These are phyloP conservation scores for Ceratopteris richardii DNA, from an alignment of 75 land plant genomes.

Conservation along the genomic window DNA sequence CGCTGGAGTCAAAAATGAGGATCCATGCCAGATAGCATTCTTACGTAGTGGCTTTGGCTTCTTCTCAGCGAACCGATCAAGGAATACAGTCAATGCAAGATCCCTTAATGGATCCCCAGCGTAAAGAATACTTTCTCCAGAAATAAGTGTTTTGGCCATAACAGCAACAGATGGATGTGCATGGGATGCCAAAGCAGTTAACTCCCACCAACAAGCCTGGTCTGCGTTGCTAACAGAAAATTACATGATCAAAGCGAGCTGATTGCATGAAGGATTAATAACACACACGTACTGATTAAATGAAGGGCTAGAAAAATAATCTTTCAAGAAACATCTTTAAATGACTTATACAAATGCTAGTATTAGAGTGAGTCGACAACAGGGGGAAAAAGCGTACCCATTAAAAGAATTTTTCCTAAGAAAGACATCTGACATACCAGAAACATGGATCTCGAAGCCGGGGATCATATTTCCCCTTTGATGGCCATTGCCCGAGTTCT, in stretches of 20 bases:
- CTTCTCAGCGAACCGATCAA: constrained; percentile 94
- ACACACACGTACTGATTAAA: too few relatives aligned
- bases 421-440: constrained; percentile 17
- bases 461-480: constrained; percentile 18
- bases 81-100: constrained; percentile 69
- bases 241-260: too few relatives aligned
- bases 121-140: constrained; percentile 76
- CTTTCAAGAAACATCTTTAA: too few relatives aligned
- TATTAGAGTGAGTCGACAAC: too few relatives aligned
- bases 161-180: constrained; percentile 93
- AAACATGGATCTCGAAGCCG: constrained; percentile 33
- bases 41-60: constrained; percentile 62
- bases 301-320: too few relatives aligned
- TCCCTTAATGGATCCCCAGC: constrained; percentile 85
- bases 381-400: too few relatives aligned
- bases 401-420: neutral
- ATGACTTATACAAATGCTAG: too few relatives aligned
- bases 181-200: constrained; percentile 70
- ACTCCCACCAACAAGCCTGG: constrained; percentile 89
- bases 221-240: constrained; percentile 97
- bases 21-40: constrained; percentile 63
- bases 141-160: constrained; percentile 79
- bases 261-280: too few relatives aligned
- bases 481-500: too few relatives aligned
- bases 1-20: constrained; percentile 67